Conservation (phyloP, 441 rosid species). For the Croton setiger region DNA sequence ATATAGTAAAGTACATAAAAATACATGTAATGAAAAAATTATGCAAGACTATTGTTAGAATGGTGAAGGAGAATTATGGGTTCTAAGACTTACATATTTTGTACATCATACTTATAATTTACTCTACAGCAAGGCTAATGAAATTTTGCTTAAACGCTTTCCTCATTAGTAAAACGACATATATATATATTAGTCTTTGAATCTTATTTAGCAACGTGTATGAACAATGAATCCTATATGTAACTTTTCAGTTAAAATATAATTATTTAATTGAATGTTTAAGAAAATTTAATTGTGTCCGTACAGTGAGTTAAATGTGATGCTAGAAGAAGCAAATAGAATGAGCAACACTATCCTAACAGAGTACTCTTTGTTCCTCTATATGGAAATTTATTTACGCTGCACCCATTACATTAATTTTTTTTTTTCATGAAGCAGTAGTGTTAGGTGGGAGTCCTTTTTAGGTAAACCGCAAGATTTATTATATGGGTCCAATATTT, state of each 20-base stretch:
- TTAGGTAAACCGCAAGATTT: conserved; percentile 15
- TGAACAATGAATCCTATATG: too few relatives aligned
- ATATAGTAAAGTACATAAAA: too few relatives aligned
- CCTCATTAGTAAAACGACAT: too few relatives aligned
- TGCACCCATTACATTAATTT: conserved; percentile 14
- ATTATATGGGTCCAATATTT: conserved; percentile 13
- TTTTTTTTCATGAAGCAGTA: neutral
- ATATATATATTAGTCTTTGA: too few relatives aligned
- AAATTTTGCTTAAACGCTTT: too few relatives aligned
- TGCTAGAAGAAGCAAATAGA: neutral
- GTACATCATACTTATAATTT: too few relatives aligned
- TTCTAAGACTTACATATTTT: too few relatives aligned
- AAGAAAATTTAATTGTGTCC: neutral
- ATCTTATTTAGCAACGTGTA: too few relatives aligned
- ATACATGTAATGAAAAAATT: too few relatives aligned
- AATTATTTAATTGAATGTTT: neutral
- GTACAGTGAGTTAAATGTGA: neutral
- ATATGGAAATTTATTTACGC: conserved; percentile 3
- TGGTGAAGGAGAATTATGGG: too few relatives aligned
- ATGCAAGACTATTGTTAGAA: too few relatives aligned
- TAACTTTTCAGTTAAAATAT: neutral
- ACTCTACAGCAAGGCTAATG: too few relatives aligned
- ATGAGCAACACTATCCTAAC: neutral
- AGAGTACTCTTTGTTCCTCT: neutral
- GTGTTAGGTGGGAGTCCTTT: conserved; percentile 13